phyloP scores from a whole-genome alignment of 768 basidiomycete genomes.

The Lactarius hatsudake region DNA sequence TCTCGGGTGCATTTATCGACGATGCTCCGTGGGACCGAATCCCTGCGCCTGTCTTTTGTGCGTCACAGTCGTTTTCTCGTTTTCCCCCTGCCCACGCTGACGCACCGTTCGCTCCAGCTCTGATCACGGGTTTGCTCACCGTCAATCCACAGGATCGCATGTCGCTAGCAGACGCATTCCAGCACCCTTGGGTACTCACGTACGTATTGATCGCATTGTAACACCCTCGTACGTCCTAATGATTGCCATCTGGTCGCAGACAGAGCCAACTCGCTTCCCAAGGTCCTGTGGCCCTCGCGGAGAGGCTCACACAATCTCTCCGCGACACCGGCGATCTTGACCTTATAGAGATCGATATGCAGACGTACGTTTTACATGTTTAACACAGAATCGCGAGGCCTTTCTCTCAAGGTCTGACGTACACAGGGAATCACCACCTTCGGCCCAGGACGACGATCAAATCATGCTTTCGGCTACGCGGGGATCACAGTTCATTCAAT shows the following conservation, averaged over 20 bases:
- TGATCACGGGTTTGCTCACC: slow-evolving; percentile 72
- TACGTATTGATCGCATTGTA: slow-evolving; percentile 33
- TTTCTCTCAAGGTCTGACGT: neutral
- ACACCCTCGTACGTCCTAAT: neutral
- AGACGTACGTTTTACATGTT: slow-evolving; percentile 34
- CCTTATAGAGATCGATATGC: slow-evolving; percentile 58
- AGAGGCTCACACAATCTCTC: slow-evolving; percentile 66
- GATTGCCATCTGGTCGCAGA: slow-evolving; percentile 36
- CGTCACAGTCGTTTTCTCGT: slow-evolving; percentile 38
- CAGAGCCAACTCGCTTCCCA: slow-evolving; percentile 65
- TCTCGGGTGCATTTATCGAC: slow-evolving; percentile 67
- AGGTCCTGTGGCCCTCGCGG: slow-evolving; percentile 54
- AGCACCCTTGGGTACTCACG: slow-evolving; percentile 77
- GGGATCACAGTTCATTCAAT: slow-evolving; percentile 74
- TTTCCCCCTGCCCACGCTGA: neutral
- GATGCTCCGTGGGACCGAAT: slow-evolving; percentile 81
- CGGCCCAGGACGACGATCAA: slow-evolving; percentile 56
- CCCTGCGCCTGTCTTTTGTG: slow-evolving; percentile 51
- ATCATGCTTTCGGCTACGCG: slow-evolving; percentile 56
- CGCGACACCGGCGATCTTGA: slow-evolving; percentile 71
- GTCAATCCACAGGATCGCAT: slow-evolving; percentile 67
- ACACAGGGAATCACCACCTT: slow-evolving; percentile 30
- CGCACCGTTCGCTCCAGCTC: slow-evolving; percentile 45
- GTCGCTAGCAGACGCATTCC: slow-evolving; percentile 53
- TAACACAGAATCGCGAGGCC: neutral